Evolutionary conservation across 805 yeast species (phyloP).

Genomic region (Kodamaea lidongshanica): DNA sequence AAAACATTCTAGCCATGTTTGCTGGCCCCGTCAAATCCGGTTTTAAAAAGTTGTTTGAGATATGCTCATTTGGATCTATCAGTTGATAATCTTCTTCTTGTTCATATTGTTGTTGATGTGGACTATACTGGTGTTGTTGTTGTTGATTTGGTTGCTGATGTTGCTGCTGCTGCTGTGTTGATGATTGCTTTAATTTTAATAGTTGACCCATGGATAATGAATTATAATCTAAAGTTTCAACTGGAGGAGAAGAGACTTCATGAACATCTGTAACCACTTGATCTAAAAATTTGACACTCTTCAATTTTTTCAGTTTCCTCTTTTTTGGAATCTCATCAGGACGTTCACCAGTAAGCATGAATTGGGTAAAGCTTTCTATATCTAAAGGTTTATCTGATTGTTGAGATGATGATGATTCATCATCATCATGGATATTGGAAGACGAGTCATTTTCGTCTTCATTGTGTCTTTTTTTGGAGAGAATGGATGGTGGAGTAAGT

Average conservation of each 20-base stretch:
- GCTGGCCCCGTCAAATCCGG: constrained; percentile 41
- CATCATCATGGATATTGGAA: constrained; percentile 1
- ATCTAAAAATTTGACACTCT: constrained; percentile 70
- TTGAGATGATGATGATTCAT: constrained; percentile 1
- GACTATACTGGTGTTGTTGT: constrained; percentile 10
- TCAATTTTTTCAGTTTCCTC: constrained; percentile 40
- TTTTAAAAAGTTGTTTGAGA: constrained; percentile 17
- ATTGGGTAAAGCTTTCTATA: constrained; percentile 78
- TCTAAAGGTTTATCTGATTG: constrained; percentile 46
- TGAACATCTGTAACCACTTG: constrained; percentile 47
- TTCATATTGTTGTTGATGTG: constrained; percentile 11
- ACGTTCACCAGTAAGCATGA: constrained; percentile 74
- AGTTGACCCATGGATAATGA: constrained; percentile 76
- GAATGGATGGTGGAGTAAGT: constrained; percentile 75
- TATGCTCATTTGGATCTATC: constrained; percentile 48
- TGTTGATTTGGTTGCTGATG: constrained; percentile 9
- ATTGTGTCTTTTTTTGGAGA: constrained; percentile 51
- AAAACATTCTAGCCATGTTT: constrained; percentile 26
- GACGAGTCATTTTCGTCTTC: constrained; percentile 32
- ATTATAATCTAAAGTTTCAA: constrained; percentile 42
- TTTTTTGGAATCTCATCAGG: constrained; percentile 41
- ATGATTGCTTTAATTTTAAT: constrained; percentile 35
- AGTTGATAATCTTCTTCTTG: constrained; percentile 66
- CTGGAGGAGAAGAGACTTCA: constrained; percentile 20
- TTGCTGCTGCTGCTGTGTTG: constrained; percentile 10